Evolutionary conservation across 768 basidiomycete genomes (phyloP), one percentile per base, ranked within the genome.

Genomic region (Kockovaella imperatae): DNA sequence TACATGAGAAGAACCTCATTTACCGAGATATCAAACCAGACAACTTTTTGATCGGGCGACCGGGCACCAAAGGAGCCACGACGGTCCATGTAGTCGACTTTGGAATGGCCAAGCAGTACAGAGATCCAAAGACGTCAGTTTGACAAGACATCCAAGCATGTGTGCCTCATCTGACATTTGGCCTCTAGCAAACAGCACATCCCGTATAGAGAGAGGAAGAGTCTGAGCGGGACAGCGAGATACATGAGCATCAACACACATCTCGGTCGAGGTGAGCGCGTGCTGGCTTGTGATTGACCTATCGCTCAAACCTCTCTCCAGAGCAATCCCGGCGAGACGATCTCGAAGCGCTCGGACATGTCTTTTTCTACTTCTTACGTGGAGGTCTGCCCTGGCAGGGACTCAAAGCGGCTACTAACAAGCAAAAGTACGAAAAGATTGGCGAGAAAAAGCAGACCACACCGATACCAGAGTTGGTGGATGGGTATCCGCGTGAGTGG

Each of bases 211-310:
- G 95, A 99, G 75, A 80, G 93, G 62, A 99, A 99, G 78, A 89
- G 86, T 70, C 76, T 99, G 46, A 87, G 85, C 62, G 95, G 95
- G 14, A 99, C 95, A 14, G 95, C 95, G 30, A 83, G 95, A 40
- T 99, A 99, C 77, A 99, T 99, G 95, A 89, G 86, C 70, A 97
- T 99, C 73, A 99, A 99, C 73, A 99, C 95, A 44, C 95, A 99
- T 77, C 72, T 99, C 49, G 95, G 95, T 34, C 79, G 95, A 76
- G 91, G 90, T 90, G 83, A 43, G 74, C 70, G 26, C 24, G 13
- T n/a, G 11, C 17, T 4, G 8, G 26, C 1, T 39, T 31, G 45
- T 15, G 3, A 3, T 17, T 47, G 26, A 25, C 44, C 21, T 35
- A 28, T 17, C 3, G 14, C 15, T 45, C 15, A 42, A 36, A 14